Evolutionary conservation across 2,329 filamentous ascomycete species (phyloP), one percentile per base, ranked within the genome.

Genomic region (Curvularia sp.): DNA sequence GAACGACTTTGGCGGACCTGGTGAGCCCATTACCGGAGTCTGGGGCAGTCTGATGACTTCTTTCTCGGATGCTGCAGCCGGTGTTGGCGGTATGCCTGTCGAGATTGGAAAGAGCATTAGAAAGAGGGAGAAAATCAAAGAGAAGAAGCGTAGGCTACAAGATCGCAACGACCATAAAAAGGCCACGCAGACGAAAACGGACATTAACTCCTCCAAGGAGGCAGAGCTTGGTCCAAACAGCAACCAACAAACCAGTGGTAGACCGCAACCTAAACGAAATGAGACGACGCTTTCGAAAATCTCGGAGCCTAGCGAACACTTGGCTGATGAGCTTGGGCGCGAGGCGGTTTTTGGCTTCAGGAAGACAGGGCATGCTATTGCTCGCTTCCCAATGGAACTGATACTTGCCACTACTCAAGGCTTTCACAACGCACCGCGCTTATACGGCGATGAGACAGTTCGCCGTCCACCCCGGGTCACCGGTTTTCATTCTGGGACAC

Each of bases 1-100:
- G 88, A 90, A 91, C 64, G 89, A 92, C 66, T 92, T 91, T 66
- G 88, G 90, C 64, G 90, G 90, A 0, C 89, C 89, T 0, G 89
- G 89, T 0, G 89, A 92, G 69, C 89, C 89, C 0, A 79, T 92
- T 12, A 90, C 88, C 0, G 89, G 89, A 3, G 78, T 85, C 3
- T 85, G 86, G 32, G 85, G 86, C 10, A 88, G 87, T 0, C 65
- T 91, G 4, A 80, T 85, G n/a, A 81, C 82, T 3, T 86, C 85
- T 0, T 71, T 88, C 3, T 82, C 83, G 1, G 83, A 85, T 34
- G 80, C 88, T 1, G 84, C 88, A 25, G 80, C 82, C n/a, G 89
- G 89, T 0, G 78, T 90, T 15, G 87, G 84, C 1, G 82, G 85
- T 49, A 84, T 90, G 3, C 89, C 89, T 0, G 83, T 87, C 13